Evolutionary conservation across 768 basidiomycete species (phyloP), one percentile per base, ranked within the genome.

Genomic region (Suillus subluteus): DNA sequence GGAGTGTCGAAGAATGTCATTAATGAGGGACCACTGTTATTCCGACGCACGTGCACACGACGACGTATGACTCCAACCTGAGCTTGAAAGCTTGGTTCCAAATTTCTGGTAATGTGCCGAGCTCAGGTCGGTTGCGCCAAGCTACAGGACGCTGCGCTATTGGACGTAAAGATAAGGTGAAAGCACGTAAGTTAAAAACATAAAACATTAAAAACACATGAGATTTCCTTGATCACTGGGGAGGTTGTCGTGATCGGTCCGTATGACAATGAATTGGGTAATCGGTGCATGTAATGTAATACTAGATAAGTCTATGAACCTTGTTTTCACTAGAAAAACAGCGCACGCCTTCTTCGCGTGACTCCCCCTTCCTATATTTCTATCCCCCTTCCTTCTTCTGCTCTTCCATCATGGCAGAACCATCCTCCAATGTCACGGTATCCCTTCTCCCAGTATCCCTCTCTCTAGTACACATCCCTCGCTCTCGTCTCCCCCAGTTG

Each of bases 401-500:
- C 65, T 46, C 65, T 55, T 62, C 64, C 50, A 58, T 41, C 64
- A 77, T 78, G 74, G 68, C 71, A 44, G 67, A 65, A 67, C 59
- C 67, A 2, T 67, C 71, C 46, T 76, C 73, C 72, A 77, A 79
- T 66, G 79, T 81, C 70, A 92, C 91, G 63, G 87, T 94, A 67
- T 82, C 90, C 40, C 83, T 91, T 65, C 89, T 92, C 71, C 89
- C 90, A 35, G 84, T 88, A 59, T 83, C 88, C 38, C 86, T 94
- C 62, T 86, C 88, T 62, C 88, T 93, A 73, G 87, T 91, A 61
- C 90, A 89, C 73, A 85, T 93, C 66, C 91, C 91, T 58, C 88
- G 91, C 65, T 81, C 84, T n/a, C 86, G 90, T 62, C 84, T 92
- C 18, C 73, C 82, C 35, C 79, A 82, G 2, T 81, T 91, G 63